Percentiles rank a stretch among this genome's conserved stretches.
These are phyloP conservation scores for Aspergillus indologenus DNA, from an alignment of 495 filamentous ascomycete species.

Conservation along the genomic window DNA sequence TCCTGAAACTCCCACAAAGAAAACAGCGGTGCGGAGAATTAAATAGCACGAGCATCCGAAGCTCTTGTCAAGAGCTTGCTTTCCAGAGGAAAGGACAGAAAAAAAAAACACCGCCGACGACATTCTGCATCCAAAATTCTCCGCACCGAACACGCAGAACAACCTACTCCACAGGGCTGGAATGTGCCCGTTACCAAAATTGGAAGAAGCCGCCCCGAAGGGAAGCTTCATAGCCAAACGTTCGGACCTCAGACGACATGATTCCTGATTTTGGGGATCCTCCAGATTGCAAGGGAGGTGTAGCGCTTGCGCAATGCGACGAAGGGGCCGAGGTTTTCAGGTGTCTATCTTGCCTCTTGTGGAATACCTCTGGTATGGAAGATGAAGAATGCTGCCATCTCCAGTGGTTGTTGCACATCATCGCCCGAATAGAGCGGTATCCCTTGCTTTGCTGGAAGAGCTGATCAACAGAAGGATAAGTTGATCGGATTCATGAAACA, in stretches of 20 bases:
- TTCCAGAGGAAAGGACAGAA: not conserved
- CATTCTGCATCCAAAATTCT: conserved; percentile 6
- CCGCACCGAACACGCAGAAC: not conserved
- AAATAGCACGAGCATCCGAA: not conserved
- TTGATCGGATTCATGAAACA: not conserved
- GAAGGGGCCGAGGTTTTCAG: not conserved
- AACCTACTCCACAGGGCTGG: conserved; percentile 4
- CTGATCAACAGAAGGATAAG: not conserved
- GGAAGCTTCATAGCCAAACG: not conserved
- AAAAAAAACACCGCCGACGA: not conserved
- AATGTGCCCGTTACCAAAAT: not conserved
- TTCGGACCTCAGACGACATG: not conserved
- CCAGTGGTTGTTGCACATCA: not conserved
- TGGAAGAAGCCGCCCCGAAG: not conserved
- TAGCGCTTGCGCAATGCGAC: not conserved
- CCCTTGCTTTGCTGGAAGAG: not conserved
- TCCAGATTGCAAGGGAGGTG: not conserved
- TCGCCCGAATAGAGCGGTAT: conserved; percentile 2
- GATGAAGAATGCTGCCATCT: conserved; percentile 2
- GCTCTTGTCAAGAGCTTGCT: not conserved
- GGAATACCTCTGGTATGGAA: conserved; percentile 1
- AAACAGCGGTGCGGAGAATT: not conserved
- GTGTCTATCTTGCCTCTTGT: conserved; percentile 4
- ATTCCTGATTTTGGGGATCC: not conserved
- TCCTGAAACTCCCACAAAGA: not conserved